phyloP scores from a whole-genome alignment of 139 green algal species.

The Closterium sp. region DNA sequence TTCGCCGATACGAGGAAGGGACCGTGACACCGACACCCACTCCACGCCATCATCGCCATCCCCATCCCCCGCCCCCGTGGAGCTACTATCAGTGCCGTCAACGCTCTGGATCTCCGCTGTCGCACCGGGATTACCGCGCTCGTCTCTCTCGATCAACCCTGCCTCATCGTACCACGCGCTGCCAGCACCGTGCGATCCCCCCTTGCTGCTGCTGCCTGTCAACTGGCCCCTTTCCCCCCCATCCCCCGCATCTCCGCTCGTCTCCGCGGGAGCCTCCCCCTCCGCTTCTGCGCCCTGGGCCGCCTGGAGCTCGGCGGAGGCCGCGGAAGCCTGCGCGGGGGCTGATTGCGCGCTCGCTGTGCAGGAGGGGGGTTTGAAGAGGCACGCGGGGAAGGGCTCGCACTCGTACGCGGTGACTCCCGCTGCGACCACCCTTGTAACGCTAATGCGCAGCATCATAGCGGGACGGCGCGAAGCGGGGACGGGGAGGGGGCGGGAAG shows the following conservation, averaged over 20 bases:
- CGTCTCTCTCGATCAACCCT: neutral
- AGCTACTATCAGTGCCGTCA: neutral
- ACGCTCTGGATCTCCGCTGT: neutral
- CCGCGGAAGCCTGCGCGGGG: neutral
- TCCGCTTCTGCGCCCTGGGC: neutral
- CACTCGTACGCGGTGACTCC: neutral
- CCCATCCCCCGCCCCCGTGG: neutral
- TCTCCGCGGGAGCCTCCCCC: neutral
- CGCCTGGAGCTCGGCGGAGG: neutral
- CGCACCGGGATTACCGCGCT: neutral
- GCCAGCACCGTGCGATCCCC: neutral
- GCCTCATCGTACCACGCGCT: neutral
- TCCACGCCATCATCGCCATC: neutral
- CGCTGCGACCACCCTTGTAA: neutral
- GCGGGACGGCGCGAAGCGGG: neutral
- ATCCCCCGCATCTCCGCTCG: neutral
- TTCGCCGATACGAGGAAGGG: neutral
- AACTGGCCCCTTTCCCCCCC: neutral
- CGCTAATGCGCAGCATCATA: neutral
- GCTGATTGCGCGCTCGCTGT: neutral
- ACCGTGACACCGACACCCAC: neutral
- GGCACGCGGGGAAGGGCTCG: neutral
- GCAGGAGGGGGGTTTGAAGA: neutral
- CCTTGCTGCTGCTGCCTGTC: neutral
- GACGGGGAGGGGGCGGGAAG: neutral